Evolutionary conservation across 2,329 filamentous ascomycete species (phyloP).

Genomic region (Alternaria novae-zelandiae): DNA sequence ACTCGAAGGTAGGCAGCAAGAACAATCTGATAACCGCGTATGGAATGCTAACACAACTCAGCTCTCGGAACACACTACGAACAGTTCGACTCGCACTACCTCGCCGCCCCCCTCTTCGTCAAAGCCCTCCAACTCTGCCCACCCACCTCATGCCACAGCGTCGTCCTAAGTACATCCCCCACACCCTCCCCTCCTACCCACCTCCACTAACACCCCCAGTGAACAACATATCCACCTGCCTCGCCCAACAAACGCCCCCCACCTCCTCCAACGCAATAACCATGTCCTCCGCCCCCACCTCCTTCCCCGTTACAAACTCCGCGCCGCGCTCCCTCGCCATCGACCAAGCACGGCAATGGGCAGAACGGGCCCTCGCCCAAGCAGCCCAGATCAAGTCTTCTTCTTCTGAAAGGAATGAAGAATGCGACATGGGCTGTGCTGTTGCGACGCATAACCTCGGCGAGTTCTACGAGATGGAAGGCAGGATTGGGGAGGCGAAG

Average conservation of each 20-base stretch:
- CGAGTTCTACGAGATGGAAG: constrained; percentile 79
- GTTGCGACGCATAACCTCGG: constrained; percentile 86
- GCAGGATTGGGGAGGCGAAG: constrained; percentile 63
- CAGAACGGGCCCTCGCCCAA: constrained; percentile 62
- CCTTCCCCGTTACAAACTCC: constrained; percentile 45
- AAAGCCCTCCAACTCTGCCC: constrained; percentile 77
- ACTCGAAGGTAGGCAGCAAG: constrained; percentile 69
- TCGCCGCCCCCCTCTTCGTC: constrained; percentile 85
- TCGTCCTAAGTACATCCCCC: constrained; percentile 70
- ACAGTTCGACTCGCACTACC: constrained; percentile 73
- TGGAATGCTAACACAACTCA: constrained; percentile 44
- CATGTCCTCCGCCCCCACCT: constrained; percentile 43
- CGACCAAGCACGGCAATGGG: constrained; percentile 77
- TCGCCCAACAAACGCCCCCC: constrained; percentile 67
- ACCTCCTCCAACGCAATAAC: constrained; percentile 31
- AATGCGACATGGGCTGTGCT: constrained; percentile 84
- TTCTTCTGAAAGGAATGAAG: constrained; percentile 70
- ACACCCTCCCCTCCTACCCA: not conserved
- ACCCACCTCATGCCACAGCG: constrained; percentile 73
- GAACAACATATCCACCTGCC: constrained; percentile 79
- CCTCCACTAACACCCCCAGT: constrained; percentile 53
- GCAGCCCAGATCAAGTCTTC: constrained; percentile 62
- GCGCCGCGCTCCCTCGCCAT: constrained; percentile 68
- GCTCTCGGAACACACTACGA: constrained; percentile 81
- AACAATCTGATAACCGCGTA: too few relatives aligned